These are phyloP conservation scores for Ramaria sp. DNA, from an alignment of 768 basidiomycete genomes.

Conservation along the genomic window DNA sequence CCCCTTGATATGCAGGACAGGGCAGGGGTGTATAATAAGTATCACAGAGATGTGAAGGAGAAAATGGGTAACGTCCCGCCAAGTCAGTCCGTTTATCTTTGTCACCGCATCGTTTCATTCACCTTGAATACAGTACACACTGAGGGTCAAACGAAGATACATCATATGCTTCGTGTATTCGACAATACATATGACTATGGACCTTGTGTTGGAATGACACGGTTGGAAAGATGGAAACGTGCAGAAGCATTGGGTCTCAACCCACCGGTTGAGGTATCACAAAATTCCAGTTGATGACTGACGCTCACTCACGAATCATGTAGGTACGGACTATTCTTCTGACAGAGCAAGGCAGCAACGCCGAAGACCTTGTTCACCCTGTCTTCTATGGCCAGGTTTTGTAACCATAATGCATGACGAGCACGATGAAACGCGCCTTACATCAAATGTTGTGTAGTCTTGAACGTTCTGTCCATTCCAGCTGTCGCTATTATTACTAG, in stretches of 20 bases:
- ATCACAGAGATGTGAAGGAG: slow-evolving; percentile 34
- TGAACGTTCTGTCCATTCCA: neutral
- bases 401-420: neutral
- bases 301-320: slow-evolving; percentile 1
- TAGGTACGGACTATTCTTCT: slow-evolving; percentile 73
- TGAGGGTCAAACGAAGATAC: slow-evolving; percentile 47
- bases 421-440: neutral
- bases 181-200: slow-evolving; percentile 76
- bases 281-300: neutral
- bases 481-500: neutral
- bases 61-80: slow-evolving; percentile 48
- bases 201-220: slow-evolving; percentile 67
- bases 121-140: slow-evolving; percentile 45
- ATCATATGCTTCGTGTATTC: slow-evolving; percentile 70
- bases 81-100: slow-evolving; percentile 46
- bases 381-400: slow-evolving; percentile 43
- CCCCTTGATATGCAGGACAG: slow-evolving; percentile 35
- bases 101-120: neutral
- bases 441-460: neutral
- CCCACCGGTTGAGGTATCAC: slow-evolving; percentile 66
- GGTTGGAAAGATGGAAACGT: slow-evolving; percentile 82
- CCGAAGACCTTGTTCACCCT: slow-evolving; percentile 43
- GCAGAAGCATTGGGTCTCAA: slow-evolving; percentile 67
- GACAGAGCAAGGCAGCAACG: slow-evolving; percentile 51
- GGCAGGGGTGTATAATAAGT: slow-evolving; percentile 39